These are phyloP conservation scores for Salicornia ramosissima DNA, from an alignment of 148 eudicot genomes.

Conservation along the genomic window DNA sequence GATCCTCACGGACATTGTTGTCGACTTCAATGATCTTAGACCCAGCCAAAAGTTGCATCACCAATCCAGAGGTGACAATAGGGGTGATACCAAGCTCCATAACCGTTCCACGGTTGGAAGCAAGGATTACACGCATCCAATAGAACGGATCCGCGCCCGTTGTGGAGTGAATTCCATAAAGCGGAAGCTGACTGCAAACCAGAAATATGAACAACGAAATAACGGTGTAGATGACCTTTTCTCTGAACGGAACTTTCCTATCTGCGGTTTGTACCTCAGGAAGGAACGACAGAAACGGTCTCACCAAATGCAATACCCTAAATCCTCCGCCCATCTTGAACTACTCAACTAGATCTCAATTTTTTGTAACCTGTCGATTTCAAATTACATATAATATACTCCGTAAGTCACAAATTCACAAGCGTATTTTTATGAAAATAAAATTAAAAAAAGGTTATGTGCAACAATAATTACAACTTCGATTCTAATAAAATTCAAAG, in stretches of 20 bases:
- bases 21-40: conserved; percentile 90
- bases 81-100: conserved; percentile 99
- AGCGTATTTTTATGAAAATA: no score
- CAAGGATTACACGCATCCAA: conserved; percentile 96
- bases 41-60: conserved; percentile 90
- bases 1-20: conserved; percentile 87
- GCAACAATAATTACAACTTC: no score
- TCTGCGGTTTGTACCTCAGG: conserved; percentile 81
- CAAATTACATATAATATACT: no score
- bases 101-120: conserved; percentile 85
- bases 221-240: conserved; percentile 86
- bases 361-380: no score
- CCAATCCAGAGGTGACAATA: conserved; percentile 84
- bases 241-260: conserved; percentile 75
- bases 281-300: conserved; percentile 70
- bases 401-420: no score
- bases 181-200: conserved; percentile 85
- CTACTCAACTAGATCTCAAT: no score
- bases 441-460: no score
- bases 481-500: no score
- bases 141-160: conserved; percentile 85
- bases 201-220: conserved; percentile 71
- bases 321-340: conserved; percentile 74
- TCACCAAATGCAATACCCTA: conserved; percentile 72
- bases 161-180: conserved; percentile 86